These are phyloP conservation scores for Colletotrichum agaves DNA, from an alignment of 2,329 filamentous ascomycete species.

Conservation along the genomic window DNA sequence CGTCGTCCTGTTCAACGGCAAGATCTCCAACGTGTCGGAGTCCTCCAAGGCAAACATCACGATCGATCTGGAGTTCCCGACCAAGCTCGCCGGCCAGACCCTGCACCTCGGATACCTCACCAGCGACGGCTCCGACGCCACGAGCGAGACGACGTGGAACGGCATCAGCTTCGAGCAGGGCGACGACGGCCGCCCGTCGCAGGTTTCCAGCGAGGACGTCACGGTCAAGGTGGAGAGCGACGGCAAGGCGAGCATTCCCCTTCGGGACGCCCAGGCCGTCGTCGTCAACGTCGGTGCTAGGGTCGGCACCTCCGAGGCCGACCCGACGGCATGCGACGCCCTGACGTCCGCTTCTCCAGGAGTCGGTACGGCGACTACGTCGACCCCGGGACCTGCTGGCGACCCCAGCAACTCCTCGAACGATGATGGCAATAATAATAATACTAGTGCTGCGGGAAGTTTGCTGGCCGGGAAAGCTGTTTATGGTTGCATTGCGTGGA, in stretches of 20 bases:
- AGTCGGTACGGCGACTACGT: conserved; percentile 20
- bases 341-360: conserved; percentile 16
- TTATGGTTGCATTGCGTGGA: conserved; percentile 33
- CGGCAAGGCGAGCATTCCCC: conserved; percentile 27
- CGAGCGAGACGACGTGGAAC: conserved; percentile 30
- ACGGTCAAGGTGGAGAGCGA: conserved; percentile 14
- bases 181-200: conserved; percentile 14
- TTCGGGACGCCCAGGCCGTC: conserved; percentile 29
- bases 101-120: conserved; percentile 31
- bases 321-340: conserved; percentile 23
- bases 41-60: conserved; percentile 24
- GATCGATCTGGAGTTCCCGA: conserved; percentile 12
- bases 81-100: conserved; percentile 24
- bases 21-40: conserved; percentile 31
- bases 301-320: conserved; percentile 24
- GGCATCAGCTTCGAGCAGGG: conserved; percentile 33
- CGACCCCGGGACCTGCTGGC: conserved; percentile 24
- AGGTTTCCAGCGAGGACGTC: conserved; percentile 20
- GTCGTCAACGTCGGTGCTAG: conserved; percentile 25
- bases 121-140: conserved; percentile 32
- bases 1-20: conserved; percentile 33
- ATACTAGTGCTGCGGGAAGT: conserved; percentile 6
- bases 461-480: not conserved
- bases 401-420: conserved; percentile 22
- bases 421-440: not conserved